Evolutionary conservation across 1,284 basidiomycete species (phyloP).

Genomic region (Puccinia coronata): DNA sequence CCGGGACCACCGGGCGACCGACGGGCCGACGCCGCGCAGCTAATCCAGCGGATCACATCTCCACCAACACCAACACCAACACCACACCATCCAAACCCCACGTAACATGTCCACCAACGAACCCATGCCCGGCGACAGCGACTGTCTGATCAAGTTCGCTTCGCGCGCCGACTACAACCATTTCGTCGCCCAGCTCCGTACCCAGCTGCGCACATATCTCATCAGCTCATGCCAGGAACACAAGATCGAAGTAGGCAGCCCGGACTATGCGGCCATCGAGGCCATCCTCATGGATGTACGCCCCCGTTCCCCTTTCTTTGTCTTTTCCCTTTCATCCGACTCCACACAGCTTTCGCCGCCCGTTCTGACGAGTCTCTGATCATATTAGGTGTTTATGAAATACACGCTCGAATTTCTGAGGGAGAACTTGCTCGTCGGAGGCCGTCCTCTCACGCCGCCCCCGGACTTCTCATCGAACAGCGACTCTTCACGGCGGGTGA

Average conservation of each 20-base stretch:
- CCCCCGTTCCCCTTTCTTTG: not conserved
- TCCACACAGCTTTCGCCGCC: too few species aligned
- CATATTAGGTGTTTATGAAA: constrained; percentile 31
- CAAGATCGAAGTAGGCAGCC: constrained; percentile 28
- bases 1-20: too few species aligned
- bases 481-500: constrained; percentile 19
- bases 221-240: constrained; percentile 24
- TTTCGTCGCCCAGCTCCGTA: constrained; percentile 9
- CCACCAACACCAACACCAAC: not conserved
- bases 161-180: constrained; percentile 11
- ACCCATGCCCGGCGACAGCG: not conserved
- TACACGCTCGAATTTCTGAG: constrained; percentile 40
- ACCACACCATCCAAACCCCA: not conserved
- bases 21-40: too few species aligned
- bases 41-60: too few species aligned
- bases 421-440: too few species aligned
- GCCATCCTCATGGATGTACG: constrained; percentile 40
- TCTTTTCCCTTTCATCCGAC: too few species aligned
- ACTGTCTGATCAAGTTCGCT: constrained; percentile 34
- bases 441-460: not conserved
- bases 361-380: constrained; percentile 6
- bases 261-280: too few species aligned
- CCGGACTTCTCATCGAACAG: constrained; percentile 5
- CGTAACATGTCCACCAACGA: constrained; percentile 4
- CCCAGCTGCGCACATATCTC: constrained; percentile 30